Base-by-base conservation (phyloP, 192 early-diverging fungal species). In the Chytriomyces hyalinus region DNA sequence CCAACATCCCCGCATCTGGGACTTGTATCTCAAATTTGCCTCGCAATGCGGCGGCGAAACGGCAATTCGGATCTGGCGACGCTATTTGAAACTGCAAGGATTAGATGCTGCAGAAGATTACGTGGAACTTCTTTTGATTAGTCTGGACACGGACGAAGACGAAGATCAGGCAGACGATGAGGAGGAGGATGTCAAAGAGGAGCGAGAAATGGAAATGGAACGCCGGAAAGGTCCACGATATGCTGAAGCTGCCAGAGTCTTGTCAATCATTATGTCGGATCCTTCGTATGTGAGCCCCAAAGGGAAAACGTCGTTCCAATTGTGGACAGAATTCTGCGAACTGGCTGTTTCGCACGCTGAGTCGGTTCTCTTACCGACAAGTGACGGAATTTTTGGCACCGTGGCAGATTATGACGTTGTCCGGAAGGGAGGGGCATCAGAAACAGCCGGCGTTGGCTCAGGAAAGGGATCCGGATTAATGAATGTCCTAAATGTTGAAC, bases 1-100 rank as follows among this genome's bases (percentile, higher is more conserved):
- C 0, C 97, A 98, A 80, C 97, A 99, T 62, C 83, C 79, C n/a
- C 84, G 91, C 24, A 85, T 99, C 17, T 99, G 98, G 98, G 86
- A 86, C 4, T 36, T 89, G 61, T 99, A 98, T 79, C 81, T 98
- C 43, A 77, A 84, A 72, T 96, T 95, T 84, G 94, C 94, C 10
- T 81, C 88, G 51, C 73, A 81, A 20, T 87, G 93, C 22, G 92
- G 96, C 11, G 96, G 96, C 0, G 91, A 93, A 70, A 93, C 93
- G 0, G 92, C 92, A 2, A 87, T 95, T 20, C 84, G 92, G 44
- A 86, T 98, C 60, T 94, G 92, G 80, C 83, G 90, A 61, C 78
- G 98, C 66, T 96, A 94, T 77, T 63, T 98, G 65, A 92, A 94
- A 85, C 86, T 97, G 67, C 92, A 96, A 78, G 94, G 95, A 22